Evolutionary conservation across 1,284 basidiomycete genomes (phyloP), one percentile per base, ranked within the genome.

Genomic region (Boletellus sp.): DNA sequence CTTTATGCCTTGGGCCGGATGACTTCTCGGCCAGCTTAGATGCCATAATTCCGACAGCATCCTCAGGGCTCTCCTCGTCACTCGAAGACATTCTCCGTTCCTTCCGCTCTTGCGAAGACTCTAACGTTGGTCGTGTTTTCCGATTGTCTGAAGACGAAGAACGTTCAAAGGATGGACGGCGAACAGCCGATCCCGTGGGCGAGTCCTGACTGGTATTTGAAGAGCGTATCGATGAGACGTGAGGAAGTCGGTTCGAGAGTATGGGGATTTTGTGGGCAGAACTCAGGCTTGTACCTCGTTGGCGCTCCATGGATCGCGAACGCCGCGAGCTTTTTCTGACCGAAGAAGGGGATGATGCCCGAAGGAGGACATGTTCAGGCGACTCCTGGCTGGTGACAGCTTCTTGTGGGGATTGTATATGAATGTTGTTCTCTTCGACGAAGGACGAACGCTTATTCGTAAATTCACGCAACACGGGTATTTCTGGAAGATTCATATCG

Each of bases 391-490:
- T 71, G 33, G 71, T 66, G 51, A 78, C 68, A 28, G 79, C 78
- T 55, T 80, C 77, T 43, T 79, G 78, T 15, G 76, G 69, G 37
- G 65, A 65, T 49, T 68, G 69, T 24, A 81, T 66, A 37, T 67
- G 66, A 32, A 80, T 61, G 33, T 74, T 73, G 55, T 74, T 80
- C 49, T 73, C 74, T 62, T 83, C 77, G 45, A 87, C 78, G 49
- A 78, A 76, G 4, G 85, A 87, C 28, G 84, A 80, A 19, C 83
- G 80, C 66, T 87, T 88, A 63, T 82, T 81, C 15, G 84, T 85
- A 26, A 84, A 84, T 22, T 84, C 77, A 47, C 85, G 80, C 45
- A 87, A 64, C 19, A 85, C 71, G 4, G 83, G 78, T 45, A 71
- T 60, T 40, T 64, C 61, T 39, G 63, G 51, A 39, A 32, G 40